Evolutionary conservation across 129 eudicot genomes (phyloP).

Genomic region (Chrysanthemum makinoi): DNA sequence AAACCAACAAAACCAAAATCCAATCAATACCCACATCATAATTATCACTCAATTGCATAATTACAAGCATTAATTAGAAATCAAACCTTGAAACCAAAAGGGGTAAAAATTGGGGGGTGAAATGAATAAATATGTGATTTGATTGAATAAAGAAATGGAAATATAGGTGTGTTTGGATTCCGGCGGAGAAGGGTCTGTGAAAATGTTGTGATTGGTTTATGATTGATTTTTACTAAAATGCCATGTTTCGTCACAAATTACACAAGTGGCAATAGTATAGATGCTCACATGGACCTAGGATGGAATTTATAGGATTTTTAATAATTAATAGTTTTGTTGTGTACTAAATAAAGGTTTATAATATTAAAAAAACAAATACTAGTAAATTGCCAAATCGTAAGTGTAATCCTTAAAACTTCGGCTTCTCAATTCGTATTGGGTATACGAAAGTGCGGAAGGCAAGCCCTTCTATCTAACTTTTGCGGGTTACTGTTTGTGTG

Average conservation of each 20-base stretch:
- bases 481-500: no score
- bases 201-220: not conserved
- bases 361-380: no score
- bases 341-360: not conserved
- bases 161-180: not conserved
- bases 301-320: not conserved
- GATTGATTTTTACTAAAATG: slow-evolving; percentile 17
- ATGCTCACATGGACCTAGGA: no score
- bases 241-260: slow-evolving; percentile 4
- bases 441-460: no score
- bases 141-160: not conserved
- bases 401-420: no score
- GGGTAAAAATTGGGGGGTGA: not conserved
- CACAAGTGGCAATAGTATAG: not conserved
- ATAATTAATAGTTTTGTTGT: not conserved
- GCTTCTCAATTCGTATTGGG: no score
- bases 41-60: no score
- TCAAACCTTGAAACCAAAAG: not conserved
- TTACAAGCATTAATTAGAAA: no score
- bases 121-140: slow-evolving; percentile 12
- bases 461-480: no score
- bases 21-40: no score
- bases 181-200: slow-evolving; percentile 32
- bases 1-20: no score
- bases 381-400: no score